Conservation (phyloP, 768 basidiomycete genomes). For the Hygrophoropsis aurantiaca region DNA sequence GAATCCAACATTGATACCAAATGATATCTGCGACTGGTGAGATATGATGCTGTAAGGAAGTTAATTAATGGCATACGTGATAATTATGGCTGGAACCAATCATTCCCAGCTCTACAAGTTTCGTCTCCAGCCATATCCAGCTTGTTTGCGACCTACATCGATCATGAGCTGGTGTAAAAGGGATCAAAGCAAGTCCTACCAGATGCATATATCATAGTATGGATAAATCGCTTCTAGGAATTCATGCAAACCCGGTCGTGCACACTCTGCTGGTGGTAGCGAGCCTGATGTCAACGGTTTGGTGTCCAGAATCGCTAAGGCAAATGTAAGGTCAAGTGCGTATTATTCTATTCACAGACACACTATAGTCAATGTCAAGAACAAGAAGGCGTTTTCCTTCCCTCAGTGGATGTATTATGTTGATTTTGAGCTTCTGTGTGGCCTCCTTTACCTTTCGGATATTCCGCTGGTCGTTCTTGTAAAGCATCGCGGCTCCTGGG, state of each 20-base stretch:
- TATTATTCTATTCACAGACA: slow-evolving; percentile 14
- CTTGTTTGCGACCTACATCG: slow-evolving; percentile 74
- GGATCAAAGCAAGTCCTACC: slow-evolving; percentile 43
- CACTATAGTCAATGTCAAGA: slow-evolving; percentile 88
- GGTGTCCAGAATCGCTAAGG: slow-evolving; percentile 76
- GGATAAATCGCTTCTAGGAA: slow-evolving; percentile 81
- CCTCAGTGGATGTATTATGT: slow-evolving; percentile 76
- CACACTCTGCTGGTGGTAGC: slow-evolving; percentile 78
- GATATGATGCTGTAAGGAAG: slow-evolving; percentile 1
- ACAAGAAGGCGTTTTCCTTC: slow-evolving; percentile 80
- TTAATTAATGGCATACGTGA: slow-evolving; percentile 43
- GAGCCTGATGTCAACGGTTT: slow-evolving; percentile 82
- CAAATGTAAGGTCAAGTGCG: slow-evolving; percentile 6
- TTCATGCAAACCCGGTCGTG: slow-evolving; percentile 79
- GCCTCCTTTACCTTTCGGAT: slow-evolving; percentile 78
- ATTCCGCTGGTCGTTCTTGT: slow-evolving; percentile 78
- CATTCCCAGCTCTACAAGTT: slow-evolving; percentile 85
- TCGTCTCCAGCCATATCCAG: slow-evolving; percentile 89
- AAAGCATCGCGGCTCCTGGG: slow-evolving; percentile 52
- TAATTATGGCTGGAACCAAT: slow-evolving; percentile 69
- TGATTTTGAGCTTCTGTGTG: slow-evolving; percentile 58
- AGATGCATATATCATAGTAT: slow-evolving; percentile 87
- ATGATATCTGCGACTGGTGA: slow-evolving; percentile 48
- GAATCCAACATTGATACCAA: slow-evolving; percentile 45
- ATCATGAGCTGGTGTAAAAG: background rate